Conservation (phyloP, 805 yeast species). For the Saturnispora besseyi region DNA sequence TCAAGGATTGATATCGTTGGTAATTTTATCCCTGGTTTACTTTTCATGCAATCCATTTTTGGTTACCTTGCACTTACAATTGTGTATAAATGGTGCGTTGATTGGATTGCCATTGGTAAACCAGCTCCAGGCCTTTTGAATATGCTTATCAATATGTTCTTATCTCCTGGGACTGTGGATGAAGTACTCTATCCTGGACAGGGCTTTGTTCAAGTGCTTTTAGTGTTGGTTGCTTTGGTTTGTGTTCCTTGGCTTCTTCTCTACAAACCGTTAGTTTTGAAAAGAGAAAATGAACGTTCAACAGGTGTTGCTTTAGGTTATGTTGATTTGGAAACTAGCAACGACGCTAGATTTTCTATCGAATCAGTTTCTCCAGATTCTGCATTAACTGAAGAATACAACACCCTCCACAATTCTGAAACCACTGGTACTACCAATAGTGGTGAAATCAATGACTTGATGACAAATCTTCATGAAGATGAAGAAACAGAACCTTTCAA, state of each 20-base stretch:
- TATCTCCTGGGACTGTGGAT: constrained; percentile 61
- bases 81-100: constrained; percentile 65
- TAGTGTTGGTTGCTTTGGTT: constrained; percentile 49
- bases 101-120: constrained; percentile 53
- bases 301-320: constrained; percentile 43
- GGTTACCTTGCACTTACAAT: constrained; percentile 62
- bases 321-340: constrained; percentile 37
- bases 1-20: constrained; percentile 60
- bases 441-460: constrained; percentile 14
- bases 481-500: constrained; percentile 35
- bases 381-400: not conserved
- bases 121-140: constrained; percentile 68
- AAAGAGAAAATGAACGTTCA: constrained; percentile 34
- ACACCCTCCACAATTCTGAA: not conserved
- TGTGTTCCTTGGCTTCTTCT: constrained; percentile 72
- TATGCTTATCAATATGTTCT: constrained; percentile 69
- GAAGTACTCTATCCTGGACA: constrained; percentile 62
- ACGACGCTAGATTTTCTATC: constrained; percentile 15
- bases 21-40: constrained; percentile 62
- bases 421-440: constrained; percentile 28
- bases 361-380: constrained; percentile 1
- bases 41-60: constrained; percentile 69
- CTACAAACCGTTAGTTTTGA: constrained; percentile 47
- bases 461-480: constrained; percentile 16
- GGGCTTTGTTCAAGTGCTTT: constrained; percentile 46